These are phyloP conservation scores for Sporothrix brunneoviolacea DNA, from an alignment of 2,329 filamentous ascomycete species.

Conservation along the genomic window DNA sequence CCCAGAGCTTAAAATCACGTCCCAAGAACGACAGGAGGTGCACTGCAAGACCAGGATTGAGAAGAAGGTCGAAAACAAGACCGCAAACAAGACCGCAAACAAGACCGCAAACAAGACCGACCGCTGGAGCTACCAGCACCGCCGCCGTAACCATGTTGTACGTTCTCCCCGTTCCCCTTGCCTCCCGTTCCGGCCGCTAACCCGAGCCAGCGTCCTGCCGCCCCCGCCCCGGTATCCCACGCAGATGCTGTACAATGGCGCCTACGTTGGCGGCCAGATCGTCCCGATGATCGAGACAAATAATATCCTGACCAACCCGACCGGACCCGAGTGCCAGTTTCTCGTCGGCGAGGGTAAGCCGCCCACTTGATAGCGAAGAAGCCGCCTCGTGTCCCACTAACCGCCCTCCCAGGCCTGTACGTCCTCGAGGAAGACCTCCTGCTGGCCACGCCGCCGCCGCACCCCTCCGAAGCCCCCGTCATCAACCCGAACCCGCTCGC, in stretches of 20 bases:
- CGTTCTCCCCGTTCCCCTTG: not conserved
- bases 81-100: not conserved
- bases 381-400: too few relatives aligned
- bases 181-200: not conserved
- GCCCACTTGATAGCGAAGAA: too few relatives aligned
- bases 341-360: constrained; percentile 93
- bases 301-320: constrained; percentile 75
- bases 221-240: constrained; percentile 80
- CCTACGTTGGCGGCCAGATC: constrained; percentile 59
- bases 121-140: not conserved
- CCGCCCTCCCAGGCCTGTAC: constrained; percentile 89
- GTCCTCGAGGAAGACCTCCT: constrained; percentile 83
- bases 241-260: constrained; percentile 65
- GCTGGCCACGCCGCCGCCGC: constrained; percentile 87
- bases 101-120: not conserved
- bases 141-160: constrained; percentile 17
- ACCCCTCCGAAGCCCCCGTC: constrained; percentile 85
- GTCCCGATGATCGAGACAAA: constrained; percentile 86
- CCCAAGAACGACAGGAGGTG: too few relatives aligned
- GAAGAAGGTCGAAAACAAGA: not conserved
- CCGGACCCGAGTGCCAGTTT: constrained; percentile 78
- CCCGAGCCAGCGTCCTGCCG: constrained; percentile 62
- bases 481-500: constrained; percentile 86
- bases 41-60: too few relatives aligned
- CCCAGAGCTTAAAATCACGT: too few relatives aligned